Conservation (phyloP, 331 rosid species). For the Spiraea crenata region DNA sequence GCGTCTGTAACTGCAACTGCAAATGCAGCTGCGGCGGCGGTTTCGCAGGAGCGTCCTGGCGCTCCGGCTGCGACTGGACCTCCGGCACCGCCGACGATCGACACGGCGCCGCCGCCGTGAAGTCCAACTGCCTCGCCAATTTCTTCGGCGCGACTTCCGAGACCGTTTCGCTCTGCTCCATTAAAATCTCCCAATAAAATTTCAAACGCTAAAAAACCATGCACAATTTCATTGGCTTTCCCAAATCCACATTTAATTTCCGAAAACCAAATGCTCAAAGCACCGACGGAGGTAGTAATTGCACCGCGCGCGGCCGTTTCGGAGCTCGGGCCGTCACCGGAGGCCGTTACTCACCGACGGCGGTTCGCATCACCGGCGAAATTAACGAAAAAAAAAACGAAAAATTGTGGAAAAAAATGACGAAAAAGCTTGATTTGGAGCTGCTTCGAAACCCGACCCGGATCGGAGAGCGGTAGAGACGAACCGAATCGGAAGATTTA, state of each 20-base stretch:
- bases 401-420: not conserved
- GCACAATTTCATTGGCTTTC: not conserved
- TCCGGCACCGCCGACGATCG: constrained; percentile 20
- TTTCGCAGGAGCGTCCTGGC: not conserved
- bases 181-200: constrained; percentile 2
- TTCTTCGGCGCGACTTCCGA: constrained; percentile 40
- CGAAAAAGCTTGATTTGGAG: not conserved
- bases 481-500: constrained; percentile 1
- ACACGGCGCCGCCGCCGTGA: constrained; percentile 25
- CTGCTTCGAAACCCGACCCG: constrained; percentile 2
- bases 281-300: not conserved
- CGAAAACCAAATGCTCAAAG: not conserved
- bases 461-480: constrained; percentile 5
- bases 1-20: constrained; percentile 4
- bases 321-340: not conserved
- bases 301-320: not conserved
- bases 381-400: not conserved
- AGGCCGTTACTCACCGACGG: not conserved
- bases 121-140: constrained; percentile 64
- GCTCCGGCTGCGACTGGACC: constrained; percentile 4
- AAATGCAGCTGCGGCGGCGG: not conserved
- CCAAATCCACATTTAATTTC: constrained; percentile 13
- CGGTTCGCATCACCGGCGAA: not conserved
- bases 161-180: constrained; percentile 57
- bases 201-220: not conserved